Percentiles rank a stretch among this genome's conserved stretches.
phyloP scores from a whole-genome alignment of 2,329 filamentous ascomycete species.

The Thelonectria discophora region DNA sequence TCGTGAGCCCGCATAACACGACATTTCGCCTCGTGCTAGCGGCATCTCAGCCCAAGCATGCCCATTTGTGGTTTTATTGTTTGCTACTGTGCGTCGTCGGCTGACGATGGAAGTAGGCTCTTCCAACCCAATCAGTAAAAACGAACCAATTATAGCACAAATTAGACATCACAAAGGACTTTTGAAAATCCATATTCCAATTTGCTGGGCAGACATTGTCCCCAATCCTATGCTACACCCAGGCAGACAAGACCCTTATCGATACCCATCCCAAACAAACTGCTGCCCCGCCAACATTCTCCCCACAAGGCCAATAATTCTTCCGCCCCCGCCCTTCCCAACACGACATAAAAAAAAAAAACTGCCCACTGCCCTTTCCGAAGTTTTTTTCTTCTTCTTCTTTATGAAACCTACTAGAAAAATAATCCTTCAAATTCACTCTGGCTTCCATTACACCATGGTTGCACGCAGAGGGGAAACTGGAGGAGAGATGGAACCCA shows the following conservation, averaged over 20 bases:
- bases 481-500: slow-evolving; percentile 68
- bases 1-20: slow-evolving; percentile 5
- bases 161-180: too few species aligned
- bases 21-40: background rate
- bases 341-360: slow-evolving; percentile 30
- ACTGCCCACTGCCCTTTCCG: slow-evolving; percentile 13
- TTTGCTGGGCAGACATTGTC: too few species aligned
- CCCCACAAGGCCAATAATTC: slow-evolving; percentile 26
- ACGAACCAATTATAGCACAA: too few species aligned
- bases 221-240: too few species aligned
- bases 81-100: too few species aligned
- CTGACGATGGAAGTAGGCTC: too few species aligned
- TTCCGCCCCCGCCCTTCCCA: slow-evolving; percentile 36
- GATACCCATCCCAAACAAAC: too few species aligned
- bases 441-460: slow-evolving; percentile 65
- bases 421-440: slow-evolving; percentile 74
- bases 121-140: too few species aligned
- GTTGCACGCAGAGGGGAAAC: slow-evolving; percentile 73
- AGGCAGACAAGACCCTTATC: too few species aligned
- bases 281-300: too few species aligned
- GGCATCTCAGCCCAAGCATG: background rate
- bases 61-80: too few species aligned
- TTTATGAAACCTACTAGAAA: slow-evolving; percentile 54
- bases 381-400: slow-evolving; percentile 44
- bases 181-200: too few species aligned